Evolutionary conservation across 257 asterid species (phyloP), one percentile per base, ranked within the genome.

Genomic region (Nicotiana benthamiana): DNA sequence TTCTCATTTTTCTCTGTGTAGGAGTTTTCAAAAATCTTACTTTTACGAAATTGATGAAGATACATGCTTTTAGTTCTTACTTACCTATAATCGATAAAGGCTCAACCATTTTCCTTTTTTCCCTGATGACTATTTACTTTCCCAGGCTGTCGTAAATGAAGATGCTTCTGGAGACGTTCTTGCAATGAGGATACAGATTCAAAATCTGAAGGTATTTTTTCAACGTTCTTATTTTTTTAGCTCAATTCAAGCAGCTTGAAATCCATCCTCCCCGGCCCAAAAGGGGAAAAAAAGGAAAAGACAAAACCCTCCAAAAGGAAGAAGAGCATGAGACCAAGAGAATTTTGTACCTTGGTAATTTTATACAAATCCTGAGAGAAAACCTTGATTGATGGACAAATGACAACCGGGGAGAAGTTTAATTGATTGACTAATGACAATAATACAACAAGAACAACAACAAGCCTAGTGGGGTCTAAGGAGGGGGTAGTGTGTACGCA

Each of bases 131-230:
- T 26, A 75, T 34, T 46, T 72, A 59, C 83, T 80, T 70, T 84
- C 26, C 62, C 84, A 93, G 97, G 97, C 97, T 80, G 89, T 93
- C 79, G 89, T 93, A 62, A 93, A 93, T 76, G 97, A 93, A 85
- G 97, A 91, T 83, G 94, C 97, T 81, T 93, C 95, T 70, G 97
- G 97, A 75, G 96, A 93, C 67, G 92, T 93, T 79, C 87, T 93
- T 84, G 97, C 95, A 32, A 83, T 93, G 93, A 89, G 92, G 88
- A 85, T 89, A 53, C 95, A 93, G 89, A 93, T 89, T 84, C 97
- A 91, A 81, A 88, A 87, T 75, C 92, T 93, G 48, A 93, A 93
- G 97, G 97, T 93, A 88, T 57, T n/a, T 26, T 46, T 76, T 70
- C 5, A 40, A 40, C 3, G 46, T 40, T n/a, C 46, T 40, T 40